phyloP scores from a whole-genome alignment of 2,329 filamentous ascomycete genomes.

The Lomentospora prolificans region DNA sequence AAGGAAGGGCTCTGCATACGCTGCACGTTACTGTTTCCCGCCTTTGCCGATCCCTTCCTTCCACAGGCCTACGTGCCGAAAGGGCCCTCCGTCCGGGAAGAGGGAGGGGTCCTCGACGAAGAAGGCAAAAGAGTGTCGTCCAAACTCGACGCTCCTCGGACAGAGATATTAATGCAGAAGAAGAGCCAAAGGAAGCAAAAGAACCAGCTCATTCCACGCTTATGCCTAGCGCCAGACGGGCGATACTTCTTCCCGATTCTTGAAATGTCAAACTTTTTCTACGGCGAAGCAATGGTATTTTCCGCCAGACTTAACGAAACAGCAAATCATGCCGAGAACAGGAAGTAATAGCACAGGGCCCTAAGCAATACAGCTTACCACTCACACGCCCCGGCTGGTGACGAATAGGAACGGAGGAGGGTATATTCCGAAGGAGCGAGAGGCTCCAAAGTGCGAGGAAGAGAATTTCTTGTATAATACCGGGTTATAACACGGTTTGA shows the following conservation, averaged over 20 bases:
- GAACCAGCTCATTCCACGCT: not conserved
- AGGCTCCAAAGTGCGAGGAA: not conserved
- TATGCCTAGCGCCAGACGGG: not conserved
- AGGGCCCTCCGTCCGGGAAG: not conserved
- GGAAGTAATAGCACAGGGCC: not conserved
- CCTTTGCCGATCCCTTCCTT: not conserved
- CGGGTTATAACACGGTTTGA: constrained; percentile 1
- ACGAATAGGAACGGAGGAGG: not conserved
- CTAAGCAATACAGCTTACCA: not conserved
- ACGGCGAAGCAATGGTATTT: too few species aligned
- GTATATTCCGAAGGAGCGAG: not conserved
- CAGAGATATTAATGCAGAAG: not conserved
- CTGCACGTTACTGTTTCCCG: not conserved
- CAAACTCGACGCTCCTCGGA: not conserved
- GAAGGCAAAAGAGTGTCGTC: too few species aligned
- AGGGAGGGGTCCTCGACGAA: not conserved
- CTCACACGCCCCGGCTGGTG: not conserved
- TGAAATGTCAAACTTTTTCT: too few species aligned
- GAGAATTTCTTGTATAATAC: not conserved
- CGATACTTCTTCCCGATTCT: not conserved
- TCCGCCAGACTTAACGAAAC: too few species aligned
- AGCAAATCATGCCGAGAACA: not conserved
- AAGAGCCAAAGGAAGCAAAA: not conserved
- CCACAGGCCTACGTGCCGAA: not conserved
- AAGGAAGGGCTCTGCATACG: not conserved